phyloP scores from a whole-genome alignment of 1,284 basidiomycete genomes.

The Microbotryum scabiosae region DNA sequence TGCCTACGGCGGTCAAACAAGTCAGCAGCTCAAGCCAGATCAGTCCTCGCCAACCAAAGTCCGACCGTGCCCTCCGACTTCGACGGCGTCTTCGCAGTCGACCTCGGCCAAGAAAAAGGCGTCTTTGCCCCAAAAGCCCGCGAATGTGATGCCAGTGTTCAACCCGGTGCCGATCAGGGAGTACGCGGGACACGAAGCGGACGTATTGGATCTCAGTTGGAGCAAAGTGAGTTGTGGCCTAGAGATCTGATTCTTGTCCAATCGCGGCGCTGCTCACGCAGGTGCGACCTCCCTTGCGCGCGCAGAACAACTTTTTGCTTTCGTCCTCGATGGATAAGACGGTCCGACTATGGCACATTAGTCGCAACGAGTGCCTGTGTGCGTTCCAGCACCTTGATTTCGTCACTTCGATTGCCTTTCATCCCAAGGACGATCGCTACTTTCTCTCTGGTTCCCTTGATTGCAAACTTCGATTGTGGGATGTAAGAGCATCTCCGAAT shows the following conservation, averaged over 20 bases:
- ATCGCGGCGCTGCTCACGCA: too few relatives aligned
- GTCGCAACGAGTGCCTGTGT: slow-evolving; percentile 38
- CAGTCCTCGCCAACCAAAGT: neutral
- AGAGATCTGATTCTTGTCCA: neutral
- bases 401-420: slow-evolving; percentile 40
- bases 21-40: neutral
- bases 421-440: slow-evolving; percentile 40
- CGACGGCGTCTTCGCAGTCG: neutral
- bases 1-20: neutral
- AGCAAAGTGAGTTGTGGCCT: slow-evolving; percentile 34
- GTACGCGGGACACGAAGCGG: slow-evolving; percentile 38
- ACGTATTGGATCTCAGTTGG: slow-evolving; percentile 41
- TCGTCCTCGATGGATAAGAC: slow-evolving; percentile 42
- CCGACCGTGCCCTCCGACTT: neutral
- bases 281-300: too few relatives aligned
- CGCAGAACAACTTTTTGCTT: slow-evolving; percentile 40
- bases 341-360: slow-evolving; percentile 41
- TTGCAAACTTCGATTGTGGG: slow-evolving; percentile 42
- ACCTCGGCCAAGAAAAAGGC: slow-evolving; percentile 4
- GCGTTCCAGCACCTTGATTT: slow-evolving; percentile 41
- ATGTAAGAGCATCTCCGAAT: slow-evolving; percentile 13
- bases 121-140: neutral
- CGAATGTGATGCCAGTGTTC: slow-evolving; percentile 29
- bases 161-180: slow-evolving; percentile 33
- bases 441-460: slow-evolving; percentile 41